A percentile compares a stretch with the other conserved stretches of the same genome.
Evolutionary conservation across 345 rosid species (phyloP).

Genomic region (Psidium friedrichsthalianum): DNA sequence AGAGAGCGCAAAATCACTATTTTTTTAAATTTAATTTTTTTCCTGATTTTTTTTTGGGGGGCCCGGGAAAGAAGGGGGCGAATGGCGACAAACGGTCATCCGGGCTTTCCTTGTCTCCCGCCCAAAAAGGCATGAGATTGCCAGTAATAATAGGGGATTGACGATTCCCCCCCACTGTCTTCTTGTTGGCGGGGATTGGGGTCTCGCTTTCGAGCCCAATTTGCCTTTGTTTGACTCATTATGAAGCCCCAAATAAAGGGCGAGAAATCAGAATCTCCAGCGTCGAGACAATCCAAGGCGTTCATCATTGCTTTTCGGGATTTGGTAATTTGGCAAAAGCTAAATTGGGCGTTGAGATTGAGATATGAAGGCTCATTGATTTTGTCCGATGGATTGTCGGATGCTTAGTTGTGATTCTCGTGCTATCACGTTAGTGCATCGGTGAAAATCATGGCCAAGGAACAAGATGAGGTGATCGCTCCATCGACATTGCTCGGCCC

Average conservation of each 20-base stretch:
- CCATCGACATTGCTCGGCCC: neutral
- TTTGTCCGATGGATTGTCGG: neutral
- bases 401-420: neutral
- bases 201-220: neutral
- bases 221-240: neutral
- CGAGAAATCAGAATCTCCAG: neutral
- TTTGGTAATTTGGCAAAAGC: neutral
- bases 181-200: neutral
- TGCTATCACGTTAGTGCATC: neutral
- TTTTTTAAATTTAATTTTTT: neutral
- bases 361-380: neutral
- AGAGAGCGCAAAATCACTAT: no score
- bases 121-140: neutral
- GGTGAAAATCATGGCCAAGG: neutral
- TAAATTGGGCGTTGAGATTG: neutral
- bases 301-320: neutral
- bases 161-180: neutral
- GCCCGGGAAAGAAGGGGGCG: neutral
- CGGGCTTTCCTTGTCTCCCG: neutral
- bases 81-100: neutral
- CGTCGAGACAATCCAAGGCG: neutral
- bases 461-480: neutral
- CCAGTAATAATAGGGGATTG: neutral
- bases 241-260: neutral
- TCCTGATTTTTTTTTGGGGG: neutral